phyloP scores from a whole-genome alignment of 2,329 filamentous ascomycete genomes.

The Arthrinium puccinioides region DNA sequence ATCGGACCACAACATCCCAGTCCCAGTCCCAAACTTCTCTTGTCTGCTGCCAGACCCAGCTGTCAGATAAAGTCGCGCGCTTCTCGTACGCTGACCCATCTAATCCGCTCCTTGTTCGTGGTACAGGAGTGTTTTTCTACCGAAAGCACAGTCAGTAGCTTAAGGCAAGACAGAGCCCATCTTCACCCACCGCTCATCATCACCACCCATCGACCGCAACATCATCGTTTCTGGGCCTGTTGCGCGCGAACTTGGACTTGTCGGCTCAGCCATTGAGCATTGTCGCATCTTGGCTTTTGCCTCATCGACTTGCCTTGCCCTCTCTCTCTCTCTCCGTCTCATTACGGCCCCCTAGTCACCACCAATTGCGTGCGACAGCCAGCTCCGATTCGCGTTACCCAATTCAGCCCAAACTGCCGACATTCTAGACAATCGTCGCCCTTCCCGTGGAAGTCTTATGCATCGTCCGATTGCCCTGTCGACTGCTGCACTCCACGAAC shows the following conservation, averaged over 20 bases:
- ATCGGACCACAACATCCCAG: not conserved
- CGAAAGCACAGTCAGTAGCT: too few species aligned
- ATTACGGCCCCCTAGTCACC: too few species aligned
- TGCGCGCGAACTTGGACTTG: too few species aligned
- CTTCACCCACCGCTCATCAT: not conserved
- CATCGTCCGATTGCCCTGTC: not conserved
- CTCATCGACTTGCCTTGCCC: not conserved
- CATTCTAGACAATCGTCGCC: not conserved
- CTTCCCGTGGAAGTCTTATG: not conserved
- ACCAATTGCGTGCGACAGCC: too few species aligned
- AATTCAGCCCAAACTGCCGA: not conserved
- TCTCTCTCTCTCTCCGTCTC: not conserved
- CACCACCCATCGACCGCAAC: not conserved
- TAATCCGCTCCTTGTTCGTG: too few species aligned
- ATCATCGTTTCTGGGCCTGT: not conserved
- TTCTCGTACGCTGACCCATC: too few species aligned
- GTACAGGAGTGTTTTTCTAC: too few species aligned
- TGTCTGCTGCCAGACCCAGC: too few species aligned
- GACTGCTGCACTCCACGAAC: not conserved
- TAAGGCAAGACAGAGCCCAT: too few species aligned
- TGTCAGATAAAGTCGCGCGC: too few species aligned
- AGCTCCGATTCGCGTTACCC: slow-evolving; percentile 1
- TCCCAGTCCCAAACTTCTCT: not conserved
- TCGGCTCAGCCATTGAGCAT: too few species aligned
- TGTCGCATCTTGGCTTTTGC: not conserved